A percentile compares a stretch with the other conserved stretches of the same genome.
These are phyloP conservation scores for Aspergillus steynii DNA, from an alignment of 495 filamentous ascomycete genomes.

Conservation along the genomic window DNA sequence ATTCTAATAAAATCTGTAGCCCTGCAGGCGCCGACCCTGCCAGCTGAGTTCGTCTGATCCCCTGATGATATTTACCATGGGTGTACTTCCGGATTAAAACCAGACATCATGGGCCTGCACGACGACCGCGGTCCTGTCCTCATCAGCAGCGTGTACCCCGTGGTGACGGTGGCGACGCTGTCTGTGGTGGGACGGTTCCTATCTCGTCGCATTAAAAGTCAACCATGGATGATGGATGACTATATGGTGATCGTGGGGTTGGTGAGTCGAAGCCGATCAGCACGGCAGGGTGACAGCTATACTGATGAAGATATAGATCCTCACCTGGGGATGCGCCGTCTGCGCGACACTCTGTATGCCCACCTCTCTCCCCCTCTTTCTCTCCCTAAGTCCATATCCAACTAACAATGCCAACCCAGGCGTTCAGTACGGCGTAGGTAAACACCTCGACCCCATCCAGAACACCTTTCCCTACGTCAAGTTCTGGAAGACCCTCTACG, in stretches of 20 bases:
- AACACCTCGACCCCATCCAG: not conserved
- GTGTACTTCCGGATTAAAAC: not conserved
- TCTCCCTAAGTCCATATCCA: not conserved
- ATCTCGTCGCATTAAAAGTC: not conserved
- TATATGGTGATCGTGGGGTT: not conserved
- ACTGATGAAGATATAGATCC: not conserved
- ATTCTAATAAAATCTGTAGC: not conserved
- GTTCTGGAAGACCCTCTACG: not conserved
- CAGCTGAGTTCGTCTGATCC: not conserved
- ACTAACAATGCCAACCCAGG: not conserved
- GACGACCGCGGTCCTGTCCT: not conserved
- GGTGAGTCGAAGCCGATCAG: not conserved
- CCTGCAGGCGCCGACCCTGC: not conserved
- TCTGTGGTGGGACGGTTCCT: not conserved
- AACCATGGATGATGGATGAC: not conserved
- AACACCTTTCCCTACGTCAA: not conserved
- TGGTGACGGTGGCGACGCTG: not conserved
- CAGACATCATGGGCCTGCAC: not conserved
- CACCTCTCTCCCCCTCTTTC: not conserved
- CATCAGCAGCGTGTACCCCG: not conserved
- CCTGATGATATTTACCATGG: not conserved
- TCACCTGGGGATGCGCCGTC: not conserved
- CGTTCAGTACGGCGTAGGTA: not conserved
- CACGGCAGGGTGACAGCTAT: not conserved
- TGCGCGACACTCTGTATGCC: not conserved